phyloP scores from a whole-genome alignment of 208 protist genomes.

The Giardia muris region DNA sequence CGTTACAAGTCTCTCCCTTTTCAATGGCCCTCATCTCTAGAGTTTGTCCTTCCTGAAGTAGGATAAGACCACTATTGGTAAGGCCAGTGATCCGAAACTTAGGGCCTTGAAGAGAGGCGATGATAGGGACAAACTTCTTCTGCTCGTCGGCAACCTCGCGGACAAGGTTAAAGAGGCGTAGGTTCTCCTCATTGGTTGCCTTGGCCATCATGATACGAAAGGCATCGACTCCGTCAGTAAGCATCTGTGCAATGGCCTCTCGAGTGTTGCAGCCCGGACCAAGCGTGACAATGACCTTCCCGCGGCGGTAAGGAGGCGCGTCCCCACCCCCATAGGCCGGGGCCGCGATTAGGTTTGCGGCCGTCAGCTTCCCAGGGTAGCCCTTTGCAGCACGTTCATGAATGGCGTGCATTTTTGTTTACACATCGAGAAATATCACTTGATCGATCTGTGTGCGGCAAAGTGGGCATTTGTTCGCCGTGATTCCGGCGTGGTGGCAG shows the following conservation, averaged over 20 bases:
- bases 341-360: too few species aligned
- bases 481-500: too few species aligned
- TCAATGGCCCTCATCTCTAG: neutral
- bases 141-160: neutral
- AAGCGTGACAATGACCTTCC: neutral
- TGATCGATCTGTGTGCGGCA: too few species aligned
- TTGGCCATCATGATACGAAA: neutral
- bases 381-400: too few species aligned
- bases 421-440: too few species aligned
- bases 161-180: neutral
- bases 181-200: neutral
- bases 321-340: too few species aligned
- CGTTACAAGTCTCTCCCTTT: neutral
- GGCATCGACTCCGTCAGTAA: neutral
- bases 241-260: neutral
- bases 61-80: neutral
- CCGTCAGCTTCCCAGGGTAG: too few species aligned
- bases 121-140: neutral
- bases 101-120: neutral
- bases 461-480: too few species aligned
- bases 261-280: neutral
- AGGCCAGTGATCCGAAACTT: neutral
- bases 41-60: neutral
- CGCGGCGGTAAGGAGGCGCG: neutral
- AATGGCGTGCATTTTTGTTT: too few species aligned